phyloP scores from a whole-genome alignment of 306 rosid species.

The Cajanus cajan region DNA sequence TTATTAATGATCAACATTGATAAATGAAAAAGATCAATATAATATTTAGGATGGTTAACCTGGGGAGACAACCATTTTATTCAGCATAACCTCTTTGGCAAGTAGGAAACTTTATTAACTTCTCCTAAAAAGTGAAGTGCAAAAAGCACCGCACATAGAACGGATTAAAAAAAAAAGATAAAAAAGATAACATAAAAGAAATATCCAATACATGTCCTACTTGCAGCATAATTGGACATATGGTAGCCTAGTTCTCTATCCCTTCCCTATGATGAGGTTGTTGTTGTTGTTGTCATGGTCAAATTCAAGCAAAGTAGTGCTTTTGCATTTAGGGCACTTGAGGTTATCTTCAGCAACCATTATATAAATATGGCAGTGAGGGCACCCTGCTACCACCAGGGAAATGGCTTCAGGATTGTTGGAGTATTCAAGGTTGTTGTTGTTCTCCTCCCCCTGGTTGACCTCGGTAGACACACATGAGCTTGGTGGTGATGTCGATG shows the following conservation, averaged over 20 bases:
- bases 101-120: too few species aligned
- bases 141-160: slow-evolving; percentile 40
- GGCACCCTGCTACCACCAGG: slow-evolving; percentile 85
- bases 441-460: slow-evolving; percentile 41
- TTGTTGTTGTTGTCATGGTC: slow-evolving; percentile 48
- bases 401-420: slow-evolving; percentile 74
- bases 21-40: not conserved
- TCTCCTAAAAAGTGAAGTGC: slow-evolving; percentile 57
- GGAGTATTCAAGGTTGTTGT: slow-evolving; percentile 36
- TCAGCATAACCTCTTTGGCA: not conserved
- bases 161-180: not conserved
- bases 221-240: slow-evolving; percentile 9
- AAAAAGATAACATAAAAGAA: not conserved
- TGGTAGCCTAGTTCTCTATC: slow-evolving; percentile 29
- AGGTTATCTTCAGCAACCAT: slow-evolving; percentile 83
- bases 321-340: slow-evolving; percentile 91
- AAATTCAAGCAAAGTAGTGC: slow-evolving; percentile 86
- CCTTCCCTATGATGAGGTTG: slow-evolving; percentile 42
- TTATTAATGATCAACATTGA: not conserved
- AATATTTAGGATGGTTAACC: not conserved
- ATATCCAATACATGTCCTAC: slow-evolving; percentile 26
- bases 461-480: slow-evolving; percentile 83
- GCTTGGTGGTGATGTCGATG: slow-evolving; percentile 74
- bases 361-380: slow-evolving; percentile 86
- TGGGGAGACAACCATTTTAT: not conserved